Conservation (phyloP, 345 rosid genomes). For the Eucalyptus erythrocorys region DNA sequence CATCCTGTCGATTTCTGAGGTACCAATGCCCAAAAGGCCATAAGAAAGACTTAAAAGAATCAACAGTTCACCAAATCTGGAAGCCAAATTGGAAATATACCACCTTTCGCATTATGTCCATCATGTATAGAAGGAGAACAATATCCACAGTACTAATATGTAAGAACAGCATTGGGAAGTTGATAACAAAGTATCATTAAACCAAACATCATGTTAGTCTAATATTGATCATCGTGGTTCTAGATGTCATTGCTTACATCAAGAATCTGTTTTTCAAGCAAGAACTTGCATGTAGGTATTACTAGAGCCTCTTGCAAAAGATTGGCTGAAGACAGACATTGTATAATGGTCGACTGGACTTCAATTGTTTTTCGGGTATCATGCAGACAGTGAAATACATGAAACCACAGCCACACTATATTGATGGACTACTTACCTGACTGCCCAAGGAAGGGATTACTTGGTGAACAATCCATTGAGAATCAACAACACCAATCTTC, state of each 20-base stretch:
- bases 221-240: neutral
- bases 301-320: neutral
- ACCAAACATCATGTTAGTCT: neutral
- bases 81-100: neutral
- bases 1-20: neutral
- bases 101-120: neutral
- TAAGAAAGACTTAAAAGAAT: neutral
- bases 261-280: neutral
- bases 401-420: neutral
- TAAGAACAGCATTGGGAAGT: neutral
- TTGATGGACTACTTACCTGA: conserved; percentile 36
- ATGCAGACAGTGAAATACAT: neutral
- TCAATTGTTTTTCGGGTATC: neutral
- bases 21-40: neutral
- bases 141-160: neutral
- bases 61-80: neutral
- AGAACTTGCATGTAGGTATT: neutral
- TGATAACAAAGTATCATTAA: neutral
- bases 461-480: conserved; percentile 96
- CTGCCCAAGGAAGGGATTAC: conserved; percentile 78
- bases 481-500: conserved; percentile 93
- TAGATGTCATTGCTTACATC: neutral
- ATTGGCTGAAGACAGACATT: neutral
- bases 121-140: neutral
- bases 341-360: neutral